Percentiles rank a stretch among this genome's conserved stretches.
Conservation (phyloP, 2,329 filamentous ascomycete genomes). For the Neoascochyta sp. region DNA sequence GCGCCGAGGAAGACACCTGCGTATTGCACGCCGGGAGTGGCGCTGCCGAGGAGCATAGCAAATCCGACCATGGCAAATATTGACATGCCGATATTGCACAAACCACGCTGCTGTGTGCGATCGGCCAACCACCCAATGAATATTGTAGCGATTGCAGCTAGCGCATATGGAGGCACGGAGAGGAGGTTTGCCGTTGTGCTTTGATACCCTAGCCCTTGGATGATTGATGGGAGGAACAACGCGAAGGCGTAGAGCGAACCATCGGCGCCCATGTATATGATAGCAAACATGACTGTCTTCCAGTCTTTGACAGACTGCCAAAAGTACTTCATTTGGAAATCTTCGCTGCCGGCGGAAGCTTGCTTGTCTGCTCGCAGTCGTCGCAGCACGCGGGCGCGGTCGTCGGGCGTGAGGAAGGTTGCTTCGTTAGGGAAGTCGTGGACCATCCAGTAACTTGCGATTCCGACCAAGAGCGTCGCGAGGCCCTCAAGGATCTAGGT, state of each 20-base stretch:
- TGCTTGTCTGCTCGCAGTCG: constrained; percentile 70
- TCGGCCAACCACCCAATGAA: constrained; percentile 72
- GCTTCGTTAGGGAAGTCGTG: constrained; percentile 75
- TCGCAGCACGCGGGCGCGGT: constrained; percentile 68
- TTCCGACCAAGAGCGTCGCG: constrained; percentile 64
- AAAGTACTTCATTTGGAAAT: constrained; percentile 69
- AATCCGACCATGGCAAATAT: constrained; percentile 74
- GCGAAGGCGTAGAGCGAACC: constrained; percentile 72
- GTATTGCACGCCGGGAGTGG: constrained; percentile 67
- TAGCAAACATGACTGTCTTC: constrained; percentile 74
- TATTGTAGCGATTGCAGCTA: constrained; percentile 66
- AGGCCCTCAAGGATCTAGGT: constrained; percentile 60
- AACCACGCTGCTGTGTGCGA: constrained; percentile 65
- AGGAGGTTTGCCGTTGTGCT: constrained; percentile 66
- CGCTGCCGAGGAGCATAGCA: constrained; percentile 67
- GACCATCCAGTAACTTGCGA: constrained; percentile 68
- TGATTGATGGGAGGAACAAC: constrained; percentile 76
- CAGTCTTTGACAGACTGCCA: constrained; percentile 72
- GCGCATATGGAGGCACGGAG: constrained; percentile 71
- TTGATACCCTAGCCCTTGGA: constrained; percentile 57
- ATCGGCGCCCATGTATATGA: constrained; percentile 72
- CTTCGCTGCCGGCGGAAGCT: constrained; percentile 68
- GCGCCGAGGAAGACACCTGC: constrained; percentile 81
- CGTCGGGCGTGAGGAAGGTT: constrained; percentile 64
- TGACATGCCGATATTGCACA: constrained; percentile 74